Percentiles rank a stretch among this genome's conserved stretches.
Conservation (phyloP, 2,329 filamentous ascomycete species). For the Nemania sp. region DNA sequence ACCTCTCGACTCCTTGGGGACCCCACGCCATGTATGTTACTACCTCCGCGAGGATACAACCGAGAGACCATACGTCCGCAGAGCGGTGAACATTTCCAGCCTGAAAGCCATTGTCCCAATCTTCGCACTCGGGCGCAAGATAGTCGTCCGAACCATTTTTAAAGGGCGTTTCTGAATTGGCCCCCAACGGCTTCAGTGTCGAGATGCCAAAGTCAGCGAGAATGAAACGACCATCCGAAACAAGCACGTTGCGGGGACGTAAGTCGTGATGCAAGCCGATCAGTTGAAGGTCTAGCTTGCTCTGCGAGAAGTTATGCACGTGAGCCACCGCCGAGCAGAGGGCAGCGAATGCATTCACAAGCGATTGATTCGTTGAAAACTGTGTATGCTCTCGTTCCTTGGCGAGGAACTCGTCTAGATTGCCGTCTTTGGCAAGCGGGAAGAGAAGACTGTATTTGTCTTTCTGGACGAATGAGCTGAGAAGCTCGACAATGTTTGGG, state of each 20-base stretch:
- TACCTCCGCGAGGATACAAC: slow-evolving; percentile 17
- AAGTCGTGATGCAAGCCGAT: slow-evolving; percentile 20
- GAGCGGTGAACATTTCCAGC: not conserved
- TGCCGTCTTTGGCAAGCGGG: slow-evolving; percentile 4
- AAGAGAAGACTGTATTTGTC: slow-evolving; percentile 13
- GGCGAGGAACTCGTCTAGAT: slow-evolving; percentile 1
- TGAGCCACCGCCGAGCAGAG: slow-evolving; percentile 7
- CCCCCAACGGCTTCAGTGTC: not conserved
- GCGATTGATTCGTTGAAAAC: not conserved
- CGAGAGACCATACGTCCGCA: slow-evolving; percentile 18
- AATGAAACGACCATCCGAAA: slow-evolving; percentile 10
- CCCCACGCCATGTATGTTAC: slow-evolving; percentile 12
- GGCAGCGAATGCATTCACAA: slow-evolving; percentile 3
- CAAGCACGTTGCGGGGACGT: slow-evolving; percentile 16
- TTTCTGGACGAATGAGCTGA: slow-evolving; percentile 1
- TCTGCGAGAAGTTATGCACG: slow-evolving; percentile 11
- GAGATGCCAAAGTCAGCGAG: slow-evolving; percentile 20
- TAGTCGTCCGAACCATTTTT: slow-evolving; percentile 9
- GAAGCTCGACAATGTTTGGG: slow-evolving; percentile 15
- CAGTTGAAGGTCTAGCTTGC: slow-evolving; percentile 5
- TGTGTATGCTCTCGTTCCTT: slow-evolving; percentile 1
- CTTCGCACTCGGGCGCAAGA: slow-evolving; percentile 14
- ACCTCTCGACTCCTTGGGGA: not conserved
- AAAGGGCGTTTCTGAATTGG: slow-evolving; percentile 10
- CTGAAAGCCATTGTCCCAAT: slow-evolving; percentile 1